These are phyloP conservation scores for Hymenoscyphus repandus DNA, from an alignment of 2,329 filamentous ascomycete genomes.

Conservation along the genomic window DNA sequence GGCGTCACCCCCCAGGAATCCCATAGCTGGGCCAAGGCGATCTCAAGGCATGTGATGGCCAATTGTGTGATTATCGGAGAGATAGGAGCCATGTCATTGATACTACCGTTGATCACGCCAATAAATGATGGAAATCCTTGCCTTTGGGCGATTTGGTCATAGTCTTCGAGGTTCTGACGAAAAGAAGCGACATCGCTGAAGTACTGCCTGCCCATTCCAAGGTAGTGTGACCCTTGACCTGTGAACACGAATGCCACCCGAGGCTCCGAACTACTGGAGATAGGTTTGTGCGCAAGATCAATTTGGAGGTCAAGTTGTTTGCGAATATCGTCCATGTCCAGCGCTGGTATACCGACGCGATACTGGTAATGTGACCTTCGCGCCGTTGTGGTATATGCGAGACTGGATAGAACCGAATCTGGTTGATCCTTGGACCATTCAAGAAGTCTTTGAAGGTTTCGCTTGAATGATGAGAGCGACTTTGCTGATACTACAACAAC, in stretches of 20 bases:
- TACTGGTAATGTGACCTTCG: slow-evolving; percentile 53
- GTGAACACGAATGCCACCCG: slow-evolving; percentile 3
- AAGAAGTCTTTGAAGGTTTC: slow-evolving; percentile 5
- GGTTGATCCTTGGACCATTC: not conserved
- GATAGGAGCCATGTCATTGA: too few relatives aligned
- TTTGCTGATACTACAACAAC: slow-evolving; percentile 43
- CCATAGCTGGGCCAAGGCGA: slow-evolving; percentile 50
- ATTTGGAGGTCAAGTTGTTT: not conserved
- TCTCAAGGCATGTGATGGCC: slow-evolving; percentile 47
- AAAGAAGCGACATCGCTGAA: too few relatives aligned
- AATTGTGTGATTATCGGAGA: too few relatives aligned
- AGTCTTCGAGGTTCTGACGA: too few relatives aligned
- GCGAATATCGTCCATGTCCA: not conserved
- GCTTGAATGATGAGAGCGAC: slow-evolving; percentile 3
- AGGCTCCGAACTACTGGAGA: not conserved
- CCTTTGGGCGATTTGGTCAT: too few relatives aligned
- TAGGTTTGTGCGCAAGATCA: not conserved
- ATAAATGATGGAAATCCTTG: too few relatives aligned
- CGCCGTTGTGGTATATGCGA: slow-evolving; percentile 15
- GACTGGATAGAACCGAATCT: slow-evolving; percentile 1
- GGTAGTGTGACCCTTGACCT: slow-evolving; percentile 34
- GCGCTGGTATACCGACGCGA: slow-evolving; percentile 34
- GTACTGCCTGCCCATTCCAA: too few relatives aligned
- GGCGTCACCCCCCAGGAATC: slow-evolving; percentile 48
- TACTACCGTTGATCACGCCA: too few relatives aligned